Evolutionary conservation across 192 early-diverging fungal genomes (phyloP).

Genomic region (Backusella psychrophila): DNA sequence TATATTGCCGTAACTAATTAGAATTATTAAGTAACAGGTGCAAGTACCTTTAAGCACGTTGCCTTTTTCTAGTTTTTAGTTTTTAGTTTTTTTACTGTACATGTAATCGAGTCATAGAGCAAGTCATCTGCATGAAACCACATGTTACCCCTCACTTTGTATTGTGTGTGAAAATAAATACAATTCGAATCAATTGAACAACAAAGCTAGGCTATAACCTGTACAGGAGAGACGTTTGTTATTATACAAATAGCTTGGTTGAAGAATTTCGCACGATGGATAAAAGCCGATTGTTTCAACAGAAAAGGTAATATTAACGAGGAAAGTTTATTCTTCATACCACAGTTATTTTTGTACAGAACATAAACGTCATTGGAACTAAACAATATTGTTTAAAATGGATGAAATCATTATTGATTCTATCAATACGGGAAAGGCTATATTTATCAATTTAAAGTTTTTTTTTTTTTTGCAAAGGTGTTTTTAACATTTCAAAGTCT

Average conservation of each 20-base stretch:
- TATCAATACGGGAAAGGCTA: slow-evolving; percentile 73
- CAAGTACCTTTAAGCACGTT: not conserved
- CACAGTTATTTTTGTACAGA: slow-evolving; percentile 13
- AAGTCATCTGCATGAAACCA: not conserved
- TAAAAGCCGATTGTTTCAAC: slow-evolving; percentile 68
- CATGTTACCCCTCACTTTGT: not conserved
- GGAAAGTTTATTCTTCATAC: not conserved
- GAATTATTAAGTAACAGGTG: not conserved
- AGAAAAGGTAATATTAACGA: slow-evolving; percentile 47
- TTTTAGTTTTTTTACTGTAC: not conserved
- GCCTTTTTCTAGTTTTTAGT: not conserved
- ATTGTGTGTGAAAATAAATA: slow-evolving; percentile 1
- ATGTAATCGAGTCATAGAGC: not conserved
- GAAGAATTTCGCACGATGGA: slow-evolving; percentile 87
- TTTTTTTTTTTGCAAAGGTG: slow-evolving; percentile 40
- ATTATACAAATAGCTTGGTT: slow-evolving; percentile 87
- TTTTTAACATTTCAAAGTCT: not conserved
- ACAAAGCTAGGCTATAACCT: slow-evolving; percentile 10
- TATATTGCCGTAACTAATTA: not conserved
- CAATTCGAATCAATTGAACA: not conserved
- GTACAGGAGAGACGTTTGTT: slow-evolving; percentile 49
- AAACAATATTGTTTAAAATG: slow-evolving; percentile 64
- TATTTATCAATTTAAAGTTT: slow-evolving; percentile 76
- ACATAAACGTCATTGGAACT: slow-evolving; percentile 43
- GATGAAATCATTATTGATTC: slow-evolving; percentile 65